These are phyloP conservation scores for Beta lomatogona DNA, from an alignment of 179 eudicot species.

Conservation along the genomic window DNA sequence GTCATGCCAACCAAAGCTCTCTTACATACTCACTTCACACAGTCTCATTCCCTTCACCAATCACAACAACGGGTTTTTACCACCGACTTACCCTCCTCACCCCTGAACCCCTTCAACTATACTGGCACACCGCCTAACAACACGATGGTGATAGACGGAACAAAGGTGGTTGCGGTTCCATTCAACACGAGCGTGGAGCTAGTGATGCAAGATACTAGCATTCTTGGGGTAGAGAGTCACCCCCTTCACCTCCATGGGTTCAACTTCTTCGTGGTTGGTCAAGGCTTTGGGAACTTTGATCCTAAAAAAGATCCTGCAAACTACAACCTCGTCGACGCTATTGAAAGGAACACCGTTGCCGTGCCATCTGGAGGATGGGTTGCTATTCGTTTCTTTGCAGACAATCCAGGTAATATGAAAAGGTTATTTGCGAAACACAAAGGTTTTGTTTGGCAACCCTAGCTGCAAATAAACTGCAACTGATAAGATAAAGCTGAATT, in stretches of 20 bases:
- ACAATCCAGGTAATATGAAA: slow-evolving; percentile 5
- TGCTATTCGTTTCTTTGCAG: slow-evolving; percentile 31
- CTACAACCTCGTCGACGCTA: slow-evolving; percentile 39
- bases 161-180: slow-evolving; percentile 39
- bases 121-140: slow-evolving; percentile 46
- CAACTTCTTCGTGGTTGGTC: slow-evolving; percentile 51
- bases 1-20: slow-evolving; percentile 42
- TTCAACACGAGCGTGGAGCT: slow-evolving; percentile 44
- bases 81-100: slow-evolving; percentile 29
- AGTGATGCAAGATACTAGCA: slow-evolving; percentile 43
- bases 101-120: slow-evolving; percentile 36
- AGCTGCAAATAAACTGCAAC: too few species aligned
- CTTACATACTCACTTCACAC: slow-evolving; percentile 33
- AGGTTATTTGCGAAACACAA: too few species aligned
- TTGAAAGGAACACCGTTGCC: slow-evolving; percentile 37
- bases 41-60: slow-evolving; percentile 24
- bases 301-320: slow-evolving; percentile 31
- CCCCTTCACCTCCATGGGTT: slow-evolving; percentile 48
- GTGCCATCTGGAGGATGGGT: slow-evolving; percentile 40
- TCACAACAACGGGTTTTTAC: slow-evolving; percentile 25
- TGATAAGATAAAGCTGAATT: too few species aligned
- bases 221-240: slow-evolving; percentile 43
- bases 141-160: slow-evolving; percentile 42
- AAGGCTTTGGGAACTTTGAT: slow-evolving; percentile 45
- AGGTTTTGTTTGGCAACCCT: background rate